A percentile compares a stretch with the other conserved stretches of the same genome.
Conservation (phyloP, 2,329 filamentous ascomycete species). For the Colletotrichum liaoningense region DNA sequence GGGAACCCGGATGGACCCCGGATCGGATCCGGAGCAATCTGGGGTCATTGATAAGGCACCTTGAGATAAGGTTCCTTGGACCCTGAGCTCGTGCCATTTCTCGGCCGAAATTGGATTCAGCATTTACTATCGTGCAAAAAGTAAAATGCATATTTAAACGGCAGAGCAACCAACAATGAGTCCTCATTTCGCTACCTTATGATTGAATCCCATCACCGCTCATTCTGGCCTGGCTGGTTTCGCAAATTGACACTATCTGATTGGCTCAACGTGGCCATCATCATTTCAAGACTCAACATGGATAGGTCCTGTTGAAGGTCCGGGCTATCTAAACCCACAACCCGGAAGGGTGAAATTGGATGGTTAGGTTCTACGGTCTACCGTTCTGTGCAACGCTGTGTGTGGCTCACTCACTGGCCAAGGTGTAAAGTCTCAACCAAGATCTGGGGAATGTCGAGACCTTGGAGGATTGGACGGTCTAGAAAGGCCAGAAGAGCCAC, state of each 20-base stretch:
- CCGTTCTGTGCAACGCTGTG: background rate
- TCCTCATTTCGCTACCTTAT: background rate
- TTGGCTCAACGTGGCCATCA: background rate
- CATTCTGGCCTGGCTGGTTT: background rate
- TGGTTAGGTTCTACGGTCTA: background rate
- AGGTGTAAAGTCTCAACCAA: background rate
- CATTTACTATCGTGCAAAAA: background rate
- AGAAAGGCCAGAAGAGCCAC: background rate
- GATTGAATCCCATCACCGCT: background rate
- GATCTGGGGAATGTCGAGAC: constrained; percentile 15
- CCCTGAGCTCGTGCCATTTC: background rate
- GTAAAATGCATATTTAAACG: background rate
- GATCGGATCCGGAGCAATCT: background rate
- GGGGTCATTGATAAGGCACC: too few relatives aligned
- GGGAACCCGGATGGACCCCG: background rate
- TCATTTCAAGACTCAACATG: background rate
- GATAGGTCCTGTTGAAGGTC: background rate
- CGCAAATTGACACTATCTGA: background rate
- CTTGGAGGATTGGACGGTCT: background rate
- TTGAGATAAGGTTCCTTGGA: too few relatives aligned
- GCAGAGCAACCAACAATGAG: background rate
- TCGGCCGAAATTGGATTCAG: background rate
- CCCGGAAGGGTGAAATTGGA: background rate
- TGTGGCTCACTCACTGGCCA: too few relatives aligned
- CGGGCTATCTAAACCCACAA: background rate